Conservation (phyloP, 2,329 filamentous ascomycete genomes). For the Dactylellina drechsleri region DNA sequence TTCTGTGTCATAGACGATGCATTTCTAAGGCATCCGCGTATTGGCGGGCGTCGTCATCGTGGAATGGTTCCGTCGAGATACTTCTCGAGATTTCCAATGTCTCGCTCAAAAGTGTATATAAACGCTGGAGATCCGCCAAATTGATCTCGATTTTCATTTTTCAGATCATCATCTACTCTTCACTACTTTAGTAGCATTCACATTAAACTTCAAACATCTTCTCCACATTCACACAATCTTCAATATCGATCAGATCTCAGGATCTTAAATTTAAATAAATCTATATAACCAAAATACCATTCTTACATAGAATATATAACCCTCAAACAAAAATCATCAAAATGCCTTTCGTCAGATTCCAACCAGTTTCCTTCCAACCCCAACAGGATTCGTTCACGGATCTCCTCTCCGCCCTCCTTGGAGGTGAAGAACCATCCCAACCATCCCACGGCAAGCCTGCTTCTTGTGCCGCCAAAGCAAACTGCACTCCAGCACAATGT, state of each 20-base stretch:
- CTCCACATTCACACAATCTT: background rate
- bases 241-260: slow-evolving; percentile 6
- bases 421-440: slow-evolving; percentile 12
- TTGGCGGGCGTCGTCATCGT: slow-evolving; percentile 38
- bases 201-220: background rate
- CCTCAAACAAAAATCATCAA: slow-evolving; percentile 34
- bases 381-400: slow-evolving; percentile 43
- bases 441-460: slow-evolving; percentile 2
- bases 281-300: slow-evolving; percentile 24
- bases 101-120: slow-evolving; percentile 33
- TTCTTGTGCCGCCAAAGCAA: slow-evolving; percentile 13
- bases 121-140: slow-evolving; percentile 26
- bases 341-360: slow-evolving; percentile 53
- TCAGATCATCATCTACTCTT: slow-evolving; percentile 44
- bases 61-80: slow-evolving; percentile 8
- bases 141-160: slow-evolving; percentile 29
- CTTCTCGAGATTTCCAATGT: slow-evolving; percentile 30
- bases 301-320: slow-evolving; percentile 12
- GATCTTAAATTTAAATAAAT: slow-evolving; percentile 2
- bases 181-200: background rate
- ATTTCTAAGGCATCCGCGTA: slow-evolving; percentile 34
- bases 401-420: slow-evolving; percentile 40
- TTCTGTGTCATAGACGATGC: slow-evolving; percentile 13
- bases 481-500: slow-evolving; percentile 40
- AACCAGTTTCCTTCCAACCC: slow-evolving; percentile 32